phyloP scores from a whole-genome alignment of 2,329 filamentous ascomycete genomes.

The Tolypocladium cylindrosporum region DNA sequence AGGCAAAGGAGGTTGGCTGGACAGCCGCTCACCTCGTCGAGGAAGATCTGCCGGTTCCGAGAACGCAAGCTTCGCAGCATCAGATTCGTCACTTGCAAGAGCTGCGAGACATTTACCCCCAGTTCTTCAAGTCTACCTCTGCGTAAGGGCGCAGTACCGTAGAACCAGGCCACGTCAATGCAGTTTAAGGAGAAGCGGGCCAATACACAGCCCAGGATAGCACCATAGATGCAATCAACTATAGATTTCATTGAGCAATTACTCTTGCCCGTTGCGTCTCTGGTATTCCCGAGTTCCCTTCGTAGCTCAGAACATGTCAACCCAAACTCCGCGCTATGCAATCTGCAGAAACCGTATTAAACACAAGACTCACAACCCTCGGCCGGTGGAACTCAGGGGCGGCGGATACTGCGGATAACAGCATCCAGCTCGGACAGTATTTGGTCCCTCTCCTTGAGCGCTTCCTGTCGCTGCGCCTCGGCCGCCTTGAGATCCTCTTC shows the following conservation, averaged over 20 bases:
- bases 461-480: slow-evolving; percentile 52
- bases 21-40: slow-evolving; percentile 79
- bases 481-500: slow-evolving; percentile 55
- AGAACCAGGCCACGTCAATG: not conserved
- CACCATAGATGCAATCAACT: not conserved
- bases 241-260: not conserved
- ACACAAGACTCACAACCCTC: slow-evolving; percentile 1
- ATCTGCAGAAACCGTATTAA: not conserved
- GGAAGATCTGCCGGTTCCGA: slow-evolving; percentile 54
- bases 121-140: slow-evolving; percentile 62
- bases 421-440: slow-evolving; percentile 50
- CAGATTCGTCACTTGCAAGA: slow-evolving; percentile 70
- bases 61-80: slow-evolving; percentile 56
- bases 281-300: no score
- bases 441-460: slow-evolving; percentile 52
- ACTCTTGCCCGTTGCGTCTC: not conserved
- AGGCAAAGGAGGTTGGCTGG: slow-evolving; percentile 76
- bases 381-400: slow-evolving; percentile 34
- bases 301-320: not conserved
- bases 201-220: not conserved
- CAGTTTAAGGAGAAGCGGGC: not conserved
- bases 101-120: slow-evolving; percentile 65
- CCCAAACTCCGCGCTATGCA: slow-evolving; percentile 18
- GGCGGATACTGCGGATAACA: slow-evolving; percentile 49
- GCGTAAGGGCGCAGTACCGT: not conserved